Percentiles rank a stretch among this genome's conserved stretches.
These are phyloP conservation scores for barley (Hordeum vulgare) DNA, from an alignment of 176 grass and related monocot species.

Conservation along the genomic window MorexV3_pseudomolecules_assembly NC_058518.1:307984369-307984868, in stretches of 20 bases:
- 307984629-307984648: not conserved
- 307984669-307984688: conserved; percentile 21
- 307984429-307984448: conserved; percentile 38
- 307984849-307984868: not conserved
- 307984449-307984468: not conserved
- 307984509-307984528: conserved; percentile 46
- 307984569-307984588: not conserved
- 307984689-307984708: not conserved
- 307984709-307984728: not conserved
- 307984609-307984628: not conserved
- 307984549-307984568: not conserved
- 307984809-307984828: conserved; percentile 5
- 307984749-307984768: conserved; percentile 30
- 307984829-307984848: conserved; percentile 20
- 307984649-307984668: conserved; percentile 33
- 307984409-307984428: conserved; percentile 12
- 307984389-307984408: conserved; percentile 21
- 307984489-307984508: conserved; percentile 43
- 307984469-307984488: not conserved
- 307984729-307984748: not conserved
- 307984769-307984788: conserved; percentile 34
- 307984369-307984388: conserved; percentile 29
- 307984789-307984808: not conserved
- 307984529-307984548: not conserved
- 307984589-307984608: not conserved